A percentile compares a stretch with the other conserved stretches of the same genome.
phyloP scores from a whole-genome alignment of 805 yeast genomes.

The Sugiyamaella lignohabitans region DNA sequence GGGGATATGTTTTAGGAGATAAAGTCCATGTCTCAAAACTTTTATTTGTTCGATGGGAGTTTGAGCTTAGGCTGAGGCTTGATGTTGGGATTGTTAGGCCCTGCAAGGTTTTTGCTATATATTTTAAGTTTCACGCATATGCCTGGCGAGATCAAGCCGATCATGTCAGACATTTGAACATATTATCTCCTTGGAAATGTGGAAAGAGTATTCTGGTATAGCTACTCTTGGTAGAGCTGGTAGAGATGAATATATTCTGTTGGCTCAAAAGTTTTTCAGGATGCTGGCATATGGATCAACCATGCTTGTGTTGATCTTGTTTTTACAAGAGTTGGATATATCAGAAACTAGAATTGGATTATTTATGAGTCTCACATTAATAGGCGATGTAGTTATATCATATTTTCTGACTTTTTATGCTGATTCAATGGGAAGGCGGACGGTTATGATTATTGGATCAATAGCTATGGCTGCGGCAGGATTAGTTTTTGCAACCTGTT shows the following conservation, averaged over 20 bases:
- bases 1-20: too few species aligned
- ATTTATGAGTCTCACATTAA: conserved; percentile 73
- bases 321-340: conserved; percentile 49
- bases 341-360: conserved; percentile 58
- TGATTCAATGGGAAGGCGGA: conserved; percentile 59
- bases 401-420: conserved; percentile 72
- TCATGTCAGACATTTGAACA: too few species aligned
- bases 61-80: too few species aligned
- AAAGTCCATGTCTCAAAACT: too few species aligned
- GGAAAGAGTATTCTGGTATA: not conserved
- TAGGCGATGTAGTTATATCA: conserved; percentile 73
- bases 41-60: too few species aligned
- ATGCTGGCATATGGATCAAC: conserved; percentile 72
- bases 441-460: conserved; percentile 57
- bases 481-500: conserved; percentile 49
- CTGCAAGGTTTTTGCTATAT: too few species aligned
- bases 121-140: too few species aligned
- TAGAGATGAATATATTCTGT: conserved; percentile 48
- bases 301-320: conserved; percentile 69
- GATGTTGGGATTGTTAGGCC: too few species aligned
- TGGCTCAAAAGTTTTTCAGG: conserved; percentile 64
- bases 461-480: conserved; percentile 67
- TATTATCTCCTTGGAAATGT: too few species aligned
- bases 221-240: not conserved
- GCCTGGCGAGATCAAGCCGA: too few species aligned